Conservation (phyloP, 2,329 filamentous ascomycete genomes). For the Paecilomyces variotii region DNA sequence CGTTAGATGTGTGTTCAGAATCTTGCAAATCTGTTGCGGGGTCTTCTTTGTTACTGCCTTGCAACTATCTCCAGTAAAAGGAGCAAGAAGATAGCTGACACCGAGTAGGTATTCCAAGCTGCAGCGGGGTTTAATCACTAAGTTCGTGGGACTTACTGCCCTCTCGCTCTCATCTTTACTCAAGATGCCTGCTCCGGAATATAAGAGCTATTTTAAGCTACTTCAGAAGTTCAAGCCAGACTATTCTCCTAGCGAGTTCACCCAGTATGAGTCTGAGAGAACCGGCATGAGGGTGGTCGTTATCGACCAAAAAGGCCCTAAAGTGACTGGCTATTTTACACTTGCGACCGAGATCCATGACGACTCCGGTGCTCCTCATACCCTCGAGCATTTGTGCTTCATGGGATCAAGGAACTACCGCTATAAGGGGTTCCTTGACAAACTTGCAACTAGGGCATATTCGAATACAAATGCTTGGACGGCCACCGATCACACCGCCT, state of each 20-base stretch:
- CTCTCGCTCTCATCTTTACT: constrained; percentile 5
- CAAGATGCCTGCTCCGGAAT: constrained; percentile 49
- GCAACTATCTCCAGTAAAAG: not conserved
- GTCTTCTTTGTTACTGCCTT: not conserved
- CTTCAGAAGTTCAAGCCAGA: constrained; percentile 81
- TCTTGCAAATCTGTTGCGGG: not conserved
- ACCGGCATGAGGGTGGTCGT: constrained; percentile 94
- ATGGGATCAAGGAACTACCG: constrained; percentile 90
- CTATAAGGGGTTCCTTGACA: constrained; percentile 93
- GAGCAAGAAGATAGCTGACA: constrained; percentile 8
- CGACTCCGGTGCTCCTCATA: constrained; percentile 87
- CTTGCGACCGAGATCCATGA: constrained; percentile 96
- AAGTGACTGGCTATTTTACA: constrained; percentile 88
- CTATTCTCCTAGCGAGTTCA: constrained; percentile 81
- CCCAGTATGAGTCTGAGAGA: constrained; percentile 89
- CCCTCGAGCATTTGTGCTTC: constrained; percentile 73
- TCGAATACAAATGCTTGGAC: constrained; percentile 97
- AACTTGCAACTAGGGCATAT: constrained; percentile 86
- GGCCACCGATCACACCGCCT: constrained; percentile 90
- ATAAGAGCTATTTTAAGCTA: constrained; percentile 62
- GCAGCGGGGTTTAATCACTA: constrained; percentile 13
- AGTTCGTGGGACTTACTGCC: constrained; percentile 5
- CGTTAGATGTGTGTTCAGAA: not conserved
- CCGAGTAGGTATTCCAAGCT: constrained; percentile 13
- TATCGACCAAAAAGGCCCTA: constrained; percentile 88